Conservation (phyloP, 345 rosid genomes). For the Hibiscus trionum region DNA sequence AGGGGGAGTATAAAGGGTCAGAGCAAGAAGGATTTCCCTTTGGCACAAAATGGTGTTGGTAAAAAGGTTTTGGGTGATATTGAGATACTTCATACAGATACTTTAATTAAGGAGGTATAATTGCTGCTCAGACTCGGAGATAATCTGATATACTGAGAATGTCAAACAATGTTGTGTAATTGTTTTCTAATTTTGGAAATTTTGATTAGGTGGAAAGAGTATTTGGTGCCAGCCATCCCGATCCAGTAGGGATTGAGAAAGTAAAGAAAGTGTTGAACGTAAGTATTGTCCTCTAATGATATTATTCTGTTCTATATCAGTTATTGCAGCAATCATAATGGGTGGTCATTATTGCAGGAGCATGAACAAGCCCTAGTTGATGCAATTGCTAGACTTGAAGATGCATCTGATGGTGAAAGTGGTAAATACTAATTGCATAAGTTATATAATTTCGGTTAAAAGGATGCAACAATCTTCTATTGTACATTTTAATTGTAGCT, state of each 20-base stretch:
- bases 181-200: conserved; percentile 6
- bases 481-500: conserved; percentile 27
- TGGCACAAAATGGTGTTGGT: conserved; percentile 56
- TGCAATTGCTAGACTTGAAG: conserved; percentile 90
- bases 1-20: conserved; percentile 55
- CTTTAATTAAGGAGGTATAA: conserved; percentile 77
- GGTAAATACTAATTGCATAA: conserved; percentile 70
- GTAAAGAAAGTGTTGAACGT: conserved; percentile 83
- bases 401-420: conserved; percentile 94
- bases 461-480: conserved; percentile 20
- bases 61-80: conserved; percentile 79
- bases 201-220: conserved; percentile 74
- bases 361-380: conserved; percentile 83
- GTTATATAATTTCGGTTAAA: conserved; percentile 21
- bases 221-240: conserved; percentile 57
- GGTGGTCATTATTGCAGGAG: conserved; percentile 40
- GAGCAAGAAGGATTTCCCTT: conserved; percentile 41
- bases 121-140: neutral
- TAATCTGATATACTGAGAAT: neutral
- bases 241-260: conserved; percentile 66
- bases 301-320: neutral
- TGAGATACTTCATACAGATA: conserved; percentile 85
- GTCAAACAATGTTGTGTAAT: neutral
- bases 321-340: conserved; percentile 4
- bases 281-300: conserved; percentile 14